Percentiles rank a stretch among this genome's conserved stretches.
These are phyloP conservation scores for Mortierella sp. DNA, from an alignment of 371 early-diverging fungal species.

Conservation along the genomic window DNA sequence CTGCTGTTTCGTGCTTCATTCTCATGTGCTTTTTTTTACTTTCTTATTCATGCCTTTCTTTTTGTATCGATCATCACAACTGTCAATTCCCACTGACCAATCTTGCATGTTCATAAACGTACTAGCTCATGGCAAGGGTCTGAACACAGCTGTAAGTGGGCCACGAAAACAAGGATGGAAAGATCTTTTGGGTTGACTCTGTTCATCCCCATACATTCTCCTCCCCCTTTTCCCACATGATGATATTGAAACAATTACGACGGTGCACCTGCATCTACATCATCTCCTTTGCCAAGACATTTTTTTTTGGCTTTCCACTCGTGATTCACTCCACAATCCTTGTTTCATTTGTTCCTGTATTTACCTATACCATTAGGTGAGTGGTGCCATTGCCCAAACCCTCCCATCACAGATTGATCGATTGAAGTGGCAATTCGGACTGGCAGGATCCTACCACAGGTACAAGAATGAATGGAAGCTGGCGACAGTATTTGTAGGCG, in stretches of 20 bases:
- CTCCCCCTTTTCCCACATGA: not conserved
- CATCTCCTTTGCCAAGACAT: slow-evolving; percentile 21
- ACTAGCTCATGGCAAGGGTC: slow-evolving; percentile 65
- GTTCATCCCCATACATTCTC: not conserved
- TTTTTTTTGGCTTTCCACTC: not conserved
- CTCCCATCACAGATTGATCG: slow-evolving; percentile 39
- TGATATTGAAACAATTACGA: not conserved
- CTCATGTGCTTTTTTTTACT: not conserved
- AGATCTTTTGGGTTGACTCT: not conserved
- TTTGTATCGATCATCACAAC: not conserved
- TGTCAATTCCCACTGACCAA: not conserved
- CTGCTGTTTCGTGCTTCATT: not conserved
- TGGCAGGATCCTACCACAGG: slow-evolving; percentile 33
- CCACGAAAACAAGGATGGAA: not conserved
- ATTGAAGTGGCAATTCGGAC: slow-evolving; percentile 32
- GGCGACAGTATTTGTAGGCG: slow-evolving; percentile 75
- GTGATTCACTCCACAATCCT: slow-evolving; percentile 15
- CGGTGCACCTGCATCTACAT: not conserved
- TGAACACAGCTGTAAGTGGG: slow-evolving; percentile 74
- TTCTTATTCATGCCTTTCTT: not conserved
- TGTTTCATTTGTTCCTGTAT: not conserved
- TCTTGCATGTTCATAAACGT: not conserved
- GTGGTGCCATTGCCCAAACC: slow-evolving; percentile 52
- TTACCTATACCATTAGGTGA: slow-evolving; percentile 17
- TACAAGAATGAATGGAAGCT: slow-evolving; percentile 74